Percentiles rank a stretch among this genome's conserved stretches.
phyloP scores from a whole-genome alignment of 2,329 filamentous ascomycete species.

The Pyrenochaeta sp. region DNA sequence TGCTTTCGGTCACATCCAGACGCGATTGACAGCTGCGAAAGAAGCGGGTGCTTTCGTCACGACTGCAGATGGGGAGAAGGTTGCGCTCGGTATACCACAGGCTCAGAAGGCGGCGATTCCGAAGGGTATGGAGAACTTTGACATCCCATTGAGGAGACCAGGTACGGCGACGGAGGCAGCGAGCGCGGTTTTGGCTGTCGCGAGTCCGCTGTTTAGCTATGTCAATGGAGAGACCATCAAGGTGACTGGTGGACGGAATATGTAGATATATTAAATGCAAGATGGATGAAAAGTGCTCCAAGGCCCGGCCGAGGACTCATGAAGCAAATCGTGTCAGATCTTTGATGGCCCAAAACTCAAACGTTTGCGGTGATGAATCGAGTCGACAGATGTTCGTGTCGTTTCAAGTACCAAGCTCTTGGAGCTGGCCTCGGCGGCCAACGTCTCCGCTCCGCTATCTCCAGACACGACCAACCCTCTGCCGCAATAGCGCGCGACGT shows the following conservation, averaged over 20 bases:
- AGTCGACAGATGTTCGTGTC: constrained; percentile 1
- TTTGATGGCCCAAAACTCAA: constrained; percentile 18
- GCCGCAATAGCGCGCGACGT: constrained; percentile 9
- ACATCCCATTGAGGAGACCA: constrained; percentile 80
- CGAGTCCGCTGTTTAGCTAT: constrained; percentile 83
- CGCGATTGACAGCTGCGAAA: constrained; percentile 82
- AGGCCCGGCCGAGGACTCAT: background rate
- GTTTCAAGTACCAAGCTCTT: constrained; percentile 28
- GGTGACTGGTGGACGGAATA: constrained; percentile 79
- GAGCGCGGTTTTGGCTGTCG: constrained; percentile 77
- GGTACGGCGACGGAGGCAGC: constrained; percentile 84
- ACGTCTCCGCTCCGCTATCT: constrained; percentile 23
- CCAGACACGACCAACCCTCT: constrained; percentile 21
- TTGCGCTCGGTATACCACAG: constrained; percentile 52
- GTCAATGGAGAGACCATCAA: constrained; percentile 87
- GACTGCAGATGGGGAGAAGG: constrained; percentile 71
- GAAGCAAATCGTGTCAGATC: constrained; percentile 19
- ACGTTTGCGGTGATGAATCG: constrained; percentile 13
- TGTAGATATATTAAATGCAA: constrained; percentile 52
- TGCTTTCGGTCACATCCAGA: constrained; percentile 83
- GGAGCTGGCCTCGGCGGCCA: constrained; percentile 19
- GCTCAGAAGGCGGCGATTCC: constrained; percentile 54
- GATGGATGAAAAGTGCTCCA: background rate
- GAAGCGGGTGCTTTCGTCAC: constrained; percentile 82
- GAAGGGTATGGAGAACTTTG: constrained; percentile 57